phyloP scores from a whole-genome alignment of 768 basidiomycete genomes.

The Hygrophoropsis aurantiaca region DNA sequence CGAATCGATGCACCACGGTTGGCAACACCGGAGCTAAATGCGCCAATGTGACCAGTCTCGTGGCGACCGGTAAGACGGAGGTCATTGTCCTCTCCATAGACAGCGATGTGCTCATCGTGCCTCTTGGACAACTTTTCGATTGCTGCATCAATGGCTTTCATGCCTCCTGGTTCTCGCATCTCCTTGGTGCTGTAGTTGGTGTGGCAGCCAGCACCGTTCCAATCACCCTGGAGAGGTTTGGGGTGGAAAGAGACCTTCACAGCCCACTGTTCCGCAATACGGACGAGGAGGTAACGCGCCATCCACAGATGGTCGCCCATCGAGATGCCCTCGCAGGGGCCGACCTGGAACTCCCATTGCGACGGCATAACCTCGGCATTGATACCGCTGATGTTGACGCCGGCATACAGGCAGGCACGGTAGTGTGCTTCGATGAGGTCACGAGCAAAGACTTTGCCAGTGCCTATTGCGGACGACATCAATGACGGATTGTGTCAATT shows the following conservation, averaged over 20 bases:
- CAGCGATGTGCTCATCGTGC: conserved; percentile 94
- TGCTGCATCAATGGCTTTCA: conserved; percentile 87
- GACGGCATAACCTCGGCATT: conserved; percentile 99
- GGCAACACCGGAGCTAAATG: conserved; percentile 93
- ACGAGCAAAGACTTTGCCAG: conserved; percentile 97
- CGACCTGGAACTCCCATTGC: conserved; percentile 99
- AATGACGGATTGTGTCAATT: conserved; percentile 12
- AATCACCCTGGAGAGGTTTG: conserved; percentile 94
- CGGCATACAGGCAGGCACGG: conserved; percentile 91
- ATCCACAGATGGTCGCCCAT: conserved; percentile 99
- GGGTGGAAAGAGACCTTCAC: conserved; percentile 99
- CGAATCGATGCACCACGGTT: conserved; percentile 97
- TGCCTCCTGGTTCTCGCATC: conserved; percentile 94
- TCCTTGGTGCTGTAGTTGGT: conserved; percentile 94
- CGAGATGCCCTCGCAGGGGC: conserved; percentile 94
- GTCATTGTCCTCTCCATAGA: conserved; percentile 98
- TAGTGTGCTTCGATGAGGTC: conserved; percentile 99
- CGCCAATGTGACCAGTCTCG: conserved; percentile 93
- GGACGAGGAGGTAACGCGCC: conserved; percentile 93
- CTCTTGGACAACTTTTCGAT: conserved; percentile 90
- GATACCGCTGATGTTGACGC: conserved; percentile 98
- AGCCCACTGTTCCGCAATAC: conserved; percentile 97
- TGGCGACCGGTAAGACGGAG: conserved; percentile 93
- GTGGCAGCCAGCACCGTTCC: conserved; percentile 99
- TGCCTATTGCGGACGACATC: conserved; percentile 51